Conservation (phyloP, 2,329 filamentous ascomycete genomes). For the Raffaelea deltoideospora region DNA sequence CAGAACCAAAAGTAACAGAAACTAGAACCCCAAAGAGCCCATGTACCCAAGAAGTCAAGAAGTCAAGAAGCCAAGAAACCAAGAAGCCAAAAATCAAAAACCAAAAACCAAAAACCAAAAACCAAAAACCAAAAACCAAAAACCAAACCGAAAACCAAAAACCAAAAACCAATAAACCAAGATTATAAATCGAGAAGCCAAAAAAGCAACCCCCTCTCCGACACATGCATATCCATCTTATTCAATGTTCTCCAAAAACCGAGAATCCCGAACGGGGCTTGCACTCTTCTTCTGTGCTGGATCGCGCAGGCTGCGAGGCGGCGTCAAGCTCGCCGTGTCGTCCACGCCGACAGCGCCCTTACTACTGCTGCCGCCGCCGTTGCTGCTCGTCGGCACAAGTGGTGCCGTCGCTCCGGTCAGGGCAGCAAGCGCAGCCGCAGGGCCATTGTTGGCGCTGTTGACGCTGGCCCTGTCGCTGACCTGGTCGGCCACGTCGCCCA, state of each 20-base stretch:
- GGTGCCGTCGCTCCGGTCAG: too few relatives aligned
- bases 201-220: neutral
- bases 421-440: too few relatives aligned
- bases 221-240: neutral
- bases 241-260: slow-evolving; percentile 34
- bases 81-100: neutral
- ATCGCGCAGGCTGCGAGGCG: slow-evolving; percentile 12
- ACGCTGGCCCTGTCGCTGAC: neutral
- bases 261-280: slow-evolving; percentile 31
- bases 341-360: slow-evolving; percentile 10
- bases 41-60: too few relatives aligned
- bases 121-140: neutral
- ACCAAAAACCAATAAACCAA: neutral
- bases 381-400: too few relatives aligned
- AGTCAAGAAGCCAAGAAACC: neutral
- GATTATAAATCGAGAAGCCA: neutral
- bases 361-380: neutral
- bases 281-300: slow-evolving; percentile 14
- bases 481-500: neutral
- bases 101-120: neutral
- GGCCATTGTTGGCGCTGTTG: neutral
- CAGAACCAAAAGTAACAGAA: too few relatives aligned
- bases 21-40: too few relatives aligned
- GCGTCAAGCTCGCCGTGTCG: slow-evolving; percentile 11
- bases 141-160: neutral